Percentiles rank a stretch among this genome's conserved stretches.
These are phyloP conservation scores for Fusarium compactum DNA, from an alignment of 2,329 filamentous ascomycete genomes.

Conservation along the genomic window DNA sequence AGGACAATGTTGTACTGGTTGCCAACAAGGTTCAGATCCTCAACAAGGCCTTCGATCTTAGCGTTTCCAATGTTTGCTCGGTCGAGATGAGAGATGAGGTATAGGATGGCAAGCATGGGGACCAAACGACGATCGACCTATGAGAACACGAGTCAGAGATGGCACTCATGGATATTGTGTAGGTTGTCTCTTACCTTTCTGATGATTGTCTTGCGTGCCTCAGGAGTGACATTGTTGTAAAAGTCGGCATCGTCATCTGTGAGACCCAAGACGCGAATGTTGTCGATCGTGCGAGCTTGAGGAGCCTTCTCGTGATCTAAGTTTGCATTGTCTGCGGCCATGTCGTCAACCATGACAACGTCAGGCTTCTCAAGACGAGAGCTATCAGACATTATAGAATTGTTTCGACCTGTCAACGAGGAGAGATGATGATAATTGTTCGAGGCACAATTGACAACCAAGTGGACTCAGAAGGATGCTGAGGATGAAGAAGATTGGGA, in stretches of 20 bases:
- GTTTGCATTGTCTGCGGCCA: not conserved
- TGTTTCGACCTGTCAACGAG: no score
- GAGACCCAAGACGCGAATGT: slow-evolving; percentile 49
- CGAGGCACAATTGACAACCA: no score
- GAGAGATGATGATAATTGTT: no score
- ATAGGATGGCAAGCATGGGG: slow-evolving; percentile 32
- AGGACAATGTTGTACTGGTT: slow-evolving; percentile 65
- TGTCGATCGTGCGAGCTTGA: slow-evolving; percentile 44
- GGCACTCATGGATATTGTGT: not conserved
- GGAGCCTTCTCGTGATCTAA: slow-evolving; percentile 33
- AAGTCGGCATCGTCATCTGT: slow-evolving; percentile 33
- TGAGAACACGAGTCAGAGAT: not conserved
- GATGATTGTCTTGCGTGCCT: slow-evolving; percentile 21
- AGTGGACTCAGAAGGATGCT: not conserved
- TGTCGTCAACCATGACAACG: slow-evolving; percentile 41
- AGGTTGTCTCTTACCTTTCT: slow-evolving; percentile 37
- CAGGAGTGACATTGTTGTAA: slow-evolving; percentile 24
- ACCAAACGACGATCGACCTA: slow-evolving; percentile 38
- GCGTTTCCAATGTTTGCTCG: slow-evolving; percentile 44
- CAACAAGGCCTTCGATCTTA: slow-evolving; percentile 54
- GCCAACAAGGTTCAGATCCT: slow-evolving; percentile 61
- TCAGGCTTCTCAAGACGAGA: slow-evolving; percentile 40
- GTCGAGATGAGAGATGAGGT: slow-evolving; percentile 36
- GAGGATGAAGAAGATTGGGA: not conserved
- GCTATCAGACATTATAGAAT: not conserved